A percentile compares a stretch with the other conserved stretches of the same genome.
Evolutionary conservation across 2,329 filamentous ascomycete genomes (phyloP).

Genomic region (Epicoccum nigrum): DNA sequence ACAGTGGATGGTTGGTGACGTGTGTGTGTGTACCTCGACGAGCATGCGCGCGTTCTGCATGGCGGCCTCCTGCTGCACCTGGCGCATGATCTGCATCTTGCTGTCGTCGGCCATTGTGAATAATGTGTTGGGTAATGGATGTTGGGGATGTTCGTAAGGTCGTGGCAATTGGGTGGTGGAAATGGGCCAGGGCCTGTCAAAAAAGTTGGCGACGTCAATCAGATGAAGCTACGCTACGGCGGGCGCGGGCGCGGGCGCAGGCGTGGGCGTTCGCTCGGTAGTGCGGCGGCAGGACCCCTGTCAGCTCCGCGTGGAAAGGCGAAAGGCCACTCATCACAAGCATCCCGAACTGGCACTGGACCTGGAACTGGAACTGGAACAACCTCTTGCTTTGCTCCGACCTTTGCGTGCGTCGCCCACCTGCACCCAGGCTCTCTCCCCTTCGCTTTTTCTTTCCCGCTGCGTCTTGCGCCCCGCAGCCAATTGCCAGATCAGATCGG

Average conservation of each 20-base stretch:
- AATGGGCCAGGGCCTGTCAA: constrained; percentile 1
- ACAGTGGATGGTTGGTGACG: not conserved
- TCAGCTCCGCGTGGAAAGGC: constrained; percentile 37
- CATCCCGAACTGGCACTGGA: not conserved
- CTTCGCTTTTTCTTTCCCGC: constrained; percentile 22
- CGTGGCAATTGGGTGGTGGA: not conserved
- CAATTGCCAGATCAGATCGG: constrained; percentile 34
- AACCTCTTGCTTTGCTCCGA: no score
- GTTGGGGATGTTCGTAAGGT: not conserved
- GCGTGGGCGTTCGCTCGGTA: constrained; percentile 8
- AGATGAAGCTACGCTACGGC: constrained; percentile 6
- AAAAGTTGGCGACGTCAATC: constrained; percentile 42
- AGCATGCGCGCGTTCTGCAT: constrained; percentile 58
- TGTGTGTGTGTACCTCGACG: constrained; percentile 51
- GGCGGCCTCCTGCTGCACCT: constrained; percentile 60
- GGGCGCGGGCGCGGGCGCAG: no score
- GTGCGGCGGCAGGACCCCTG: not conserved
- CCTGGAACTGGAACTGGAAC: no score
- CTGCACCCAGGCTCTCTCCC: constrained; percentile 25
- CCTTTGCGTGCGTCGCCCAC: constrained; percentile 33
- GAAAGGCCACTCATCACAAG: constrained; percentile 45
- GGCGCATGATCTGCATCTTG: constrained; percentile 57
- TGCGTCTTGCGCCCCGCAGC: constrained; percentile 11
- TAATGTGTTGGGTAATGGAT: not conserved
- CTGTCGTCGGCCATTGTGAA: constrained; percentile 17